These are phyloP conservation scores for Colletotrichum paranaense DNA, from an alignment of 2,329 filamentous ascomycete species.

Conservation along the genomic window DNA sequence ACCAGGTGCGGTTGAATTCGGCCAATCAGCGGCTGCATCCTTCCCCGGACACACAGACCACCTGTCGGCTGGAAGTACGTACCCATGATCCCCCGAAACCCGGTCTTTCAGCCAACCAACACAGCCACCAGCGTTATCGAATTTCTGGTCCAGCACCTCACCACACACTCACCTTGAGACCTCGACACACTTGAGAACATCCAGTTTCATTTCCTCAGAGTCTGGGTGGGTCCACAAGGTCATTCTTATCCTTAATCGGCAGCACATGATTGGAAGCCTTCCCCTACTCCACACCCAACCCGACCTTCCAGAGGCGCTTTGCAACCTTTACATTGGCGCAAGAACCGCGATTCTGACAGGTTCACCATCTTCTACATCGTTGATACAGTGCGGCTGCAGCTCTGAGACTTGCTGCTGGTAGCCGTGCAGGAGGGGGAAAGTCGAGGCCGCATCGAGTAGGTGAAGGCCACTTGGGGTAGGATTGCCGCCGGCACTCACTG, in stretches of 20 bases:
- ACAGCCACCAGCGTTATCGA: too few relatives aligned
- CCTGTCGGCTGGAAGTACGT: not conserved
- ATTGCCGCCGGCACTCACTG: not conserved
- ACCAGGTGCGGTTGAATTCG: slow-evolving; percentile 10
- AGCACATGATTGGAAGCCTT: slow-evolving; percentile 31
- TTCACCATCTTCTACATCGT: not conserved
- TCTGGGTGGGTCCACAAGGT: not conserved
- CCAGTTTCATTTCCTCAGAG: not conserved
- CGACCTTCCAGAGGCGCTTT: slow-evolving; percentile 4
- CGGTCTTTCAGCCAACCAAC: not conserved
- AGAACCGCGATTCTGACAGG: not conserved
- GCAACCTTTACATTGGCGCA: not conserved
- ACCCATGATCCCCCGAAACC: not conserved
- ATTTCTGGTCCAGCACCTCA: too few relatives aligned
- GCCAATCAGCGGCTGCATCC: slow-evolving; percentile 20
- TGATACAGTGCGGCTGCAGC: slow-evolving; percentile 25
- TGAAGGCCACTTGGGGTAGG: slow-evolving; percentile 9
- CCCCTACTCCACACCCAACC: not conserved
- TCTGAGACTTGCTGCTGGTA: slow-evolving; percentile 25
- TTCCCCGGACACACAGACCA: not conserved
- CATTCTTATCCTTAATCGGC: slow-evolving; percentile 17
- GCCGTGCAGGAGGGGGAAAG: slow-evolving; percentile 19
- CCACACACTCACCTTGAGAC: too few relatives aligned
- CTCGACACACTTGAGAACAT: not conserved
- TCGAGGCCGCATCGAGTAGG: not conserved